Evolutionary conservation across 2,329 filamentous ascomycete genomes (phyloP), one percentile per base, ranked within the genome.

Genomic region (Fusarium secorum): DNA sequence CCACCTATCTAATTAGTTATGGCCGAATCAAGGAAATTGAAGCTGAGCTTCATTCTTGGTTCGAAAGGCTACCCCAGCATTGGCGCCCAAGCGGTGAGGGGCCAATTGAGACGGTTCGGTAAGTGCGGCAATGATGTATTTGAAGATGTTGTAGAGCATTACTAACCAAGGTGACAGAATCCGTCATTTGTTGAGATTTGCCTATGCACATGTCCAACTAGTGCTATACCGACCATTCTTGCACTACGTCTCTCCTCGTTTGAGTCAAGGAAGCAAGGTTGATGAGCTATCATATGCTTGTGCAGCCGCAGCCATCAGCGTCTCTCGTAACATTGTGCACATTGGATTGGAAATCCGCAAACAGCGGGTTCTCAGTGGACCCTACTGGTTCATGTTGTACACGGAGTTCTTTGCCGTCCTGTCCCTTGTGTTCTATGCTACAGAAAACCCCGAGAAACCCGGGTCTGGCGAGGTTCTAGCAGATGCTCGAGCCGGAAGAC

Each of bases 361-460:
- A 77, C 88, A 91, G 75, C 88, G 90, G 7, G 84, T 93, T 11
- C 83, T 96, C n/a, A 91, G 91, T 68, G 93, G 93, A 2, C 91
- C 93, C 0, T 95, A 94, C 79, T 96, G 93, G 93, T 95, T 95
- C 77, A 92, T 93, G 72, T 89, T 95, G 77, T 95, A 94, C 77
- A 94, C 92, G 5, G 91, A 93, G 20, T 95, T 94, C 81, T 95
- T 94, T 77, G 90, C 92, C 18, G 91, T 95, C 35, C 83, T 96
- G 35, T 93, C 93, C 0, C 83, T 96, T 48, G 85, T 95, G 2
- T 96, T 93, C 76, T 95, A 92, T 76, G 91, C 92, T 2, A 84
- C 94, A 18, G 93, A 95, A 78, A 95, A 95, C 70, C 91, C 92
- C 2, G 89, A 93, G 66, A 93, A 92, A 75, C 83, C 87, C 7